Base-by-base conservation (phyloP, 2,329 filamentous ascomycete genomes). In the Monilinia aucupariae region DNA sequence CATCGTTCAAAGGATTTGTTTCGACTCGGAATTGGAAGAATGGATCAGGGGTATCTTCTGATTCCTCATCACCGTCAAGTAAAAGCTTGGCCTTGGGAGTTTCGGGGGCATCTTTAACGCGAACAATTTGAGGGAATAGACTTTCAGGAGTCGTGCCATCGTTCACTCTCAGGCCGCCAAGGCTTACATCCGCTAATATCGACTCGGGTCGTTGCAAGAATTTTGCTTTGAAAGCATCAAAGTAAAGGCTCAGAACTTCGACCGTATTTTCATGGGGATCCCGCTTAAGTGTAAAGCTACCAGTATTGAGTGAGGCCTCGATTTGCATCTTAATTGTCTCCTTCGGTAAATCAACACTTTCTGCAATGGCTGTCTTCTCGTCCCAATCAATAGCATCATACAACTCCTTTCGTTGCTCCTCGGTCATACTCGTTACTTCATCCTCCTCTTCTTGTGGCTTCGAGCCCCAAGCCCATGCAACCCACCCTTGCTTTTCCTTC, bases 351-450 rank as follows among this genome's bases (percentile, higher is more conserved):
- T 99, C 94, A 4, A 99, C 87, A 49, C 89, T 88, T 68, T 96
- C 92, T 0, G 91, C 82, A 47, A 99, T 82, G 2, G 89, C 90
- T 65, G 92, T 87, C 79, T 97, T 97, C 76, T 99, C 94, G 66
- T 99, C 91, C 87, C 93, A 99, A 71, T 97, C 94, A 71, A 99
- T 99, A 56, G 91, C 96, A 69, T 96, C 89, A 75, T 97, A 99
- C 12, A 99, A 83, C 76, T 99, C 93, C 74, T 97, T 92, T 49
- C 93, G 88, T 74, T 99, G 92, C 75, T 97, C 88, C 66, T 99
- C 94, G 0, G 91, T 96, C 82, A 99, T 96, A 64, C 91, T 85
- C 0, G 87, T 90, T 66, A 92, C 89, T 69, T 96, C 89, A 51
- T 89, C 81, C 48, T 89, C 82, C 58, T 87, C 81, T 45, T 74